Percentiles rank a stretch among this genome's conserved stretches.
These are phyloP conservation scores for Escallonia rubra DNA, from an alignment of 129 eudicot species.

Conservation along the genomic window DNA sequence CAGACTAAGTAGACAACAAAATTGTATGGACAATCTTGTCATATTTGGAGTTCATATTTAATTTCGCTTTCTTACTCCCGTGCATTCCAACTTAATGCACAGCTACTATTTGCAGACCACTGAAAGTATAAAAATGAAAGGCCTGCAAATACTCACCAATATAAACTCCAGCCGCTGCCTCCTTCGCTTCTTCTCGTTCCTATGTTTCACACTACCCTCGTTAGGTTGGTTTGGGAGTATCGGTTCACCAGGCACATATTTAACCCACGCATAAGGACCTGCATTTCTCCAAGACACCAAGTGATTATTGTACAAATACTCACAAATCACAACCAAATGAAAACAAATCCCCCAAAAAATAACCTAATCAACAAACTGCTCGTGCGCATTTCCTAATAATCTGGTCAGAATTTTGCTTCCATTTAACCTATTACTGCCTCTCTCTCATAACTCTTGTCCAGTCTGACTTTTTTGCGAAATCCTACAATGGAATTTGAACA, in stretches of 20 bases:
- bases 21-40: no score
- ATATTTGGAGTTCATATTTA: no score
- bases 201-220: slow-evolving; percentile 81
- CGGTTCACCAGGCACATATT: slow-evolving; percentile 59
- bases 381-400: not conserved
- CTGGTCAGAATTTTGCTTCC: no score
- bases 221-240: slow-evolving; percentile 67
- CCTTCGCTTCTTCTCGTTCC: slow-evolving; percentile 90
- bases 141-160: slow-evolving; percentile 40
- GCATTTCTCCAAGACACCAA: slow-evolving; percentile 13
- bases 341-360: not conserved
- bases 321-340: slow-evolving; percentile 1
- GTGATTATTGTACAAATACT: not conserved
- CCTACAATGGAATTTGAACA: no score
- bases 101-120: no score
- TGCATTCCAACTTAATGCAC: no score
- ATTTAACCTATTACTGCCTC: no score
- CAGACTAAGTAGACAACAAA: no score
- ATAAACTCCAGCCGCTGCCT: slow-evolving; percentile 57
- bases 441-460: no score
- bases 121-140: not conserved
- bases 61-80: no score
- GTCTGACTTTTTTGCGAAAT: no score
- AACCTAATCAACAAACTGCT: not conserved
- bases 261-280: slow-evolving; percentile 96